These are phyloP conservation scores for Ophiocordyceps sinensis DNA, from an alignment of 2,329 filamentous ascomycete genomes.

Conservation along the genomic window DNA sequence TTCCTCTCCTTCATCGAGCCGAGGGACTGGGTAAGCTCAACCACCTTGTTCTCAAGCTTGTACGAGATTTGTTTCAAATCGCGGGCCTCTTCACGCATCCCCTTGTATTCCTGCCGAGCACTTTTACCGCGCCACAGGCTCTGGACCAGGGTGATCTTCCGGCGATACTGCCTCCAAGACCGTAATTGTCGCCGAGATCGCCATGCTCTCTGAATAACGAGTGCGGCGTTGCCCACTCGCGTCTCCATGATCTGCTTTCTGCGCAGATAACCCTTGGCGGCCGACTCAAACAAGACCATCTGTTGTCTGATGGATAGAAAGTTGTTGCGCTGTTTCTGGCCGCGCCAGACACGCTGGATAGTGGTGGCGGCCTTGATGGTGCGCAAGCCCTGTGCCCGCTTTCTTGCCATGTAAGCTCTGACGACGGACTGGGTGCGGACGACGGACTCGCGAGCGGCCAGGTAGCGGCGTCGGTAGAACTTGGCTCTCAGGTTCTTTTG, in stretches of 20 bases:
- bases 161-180: slow-evolving; percentile 76
- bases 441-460: slow-evolving; percentile 73
- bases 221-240: slow-evolving; percentile 78
- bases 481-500: slow-evolving; percentile 96
- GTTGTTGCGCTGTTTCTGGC: slow-evolving; percentile 72
- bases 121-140: slow-evolving; percentile 79
- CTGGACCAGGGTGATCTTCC: slow-evolving; percentile 79
- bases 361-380: slow-evolving; percentile 78
- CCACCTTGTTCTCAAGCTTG: slow-evolving; percentile 98
- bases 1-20: slow-evolving; percentile 91
- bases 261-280: slow-evolving; percentile 82
- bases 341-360: slow-evolving; percentile 91
- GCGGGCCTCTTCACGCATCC: slow-evolving; percentile 81
- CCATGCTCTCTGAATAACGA: slow-evolving; percentile 84
- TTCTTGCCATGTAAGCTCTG: slow-evolving; percentile 65
- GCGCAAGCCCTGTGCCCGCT: slow-evolving; percentile 64
- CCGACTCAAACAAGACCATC: slow-evolving; percentile 75
- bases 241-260: slow-evolving; percentile 89
- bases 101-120: slow-evolving; percentile 79
- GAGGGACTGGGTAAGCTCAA: slow-evolving; percentile 88
- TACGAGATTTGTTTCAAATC: slow-evolving; percentile 99
- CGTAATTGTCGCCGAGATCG: slow-evolving; percentile 64
- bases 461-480: slow-evolving; percentile 84
- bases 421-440: slow-evolving; percentile 65
- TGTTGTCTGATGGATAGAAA: slow-evolving; percentile 70